These are phyloP conservation scores for Pseudopithomyces chartarum DNA, from an alignment of 2,329 filamentous ascomycete genomes.

Conservation along the genomic window DNA sequence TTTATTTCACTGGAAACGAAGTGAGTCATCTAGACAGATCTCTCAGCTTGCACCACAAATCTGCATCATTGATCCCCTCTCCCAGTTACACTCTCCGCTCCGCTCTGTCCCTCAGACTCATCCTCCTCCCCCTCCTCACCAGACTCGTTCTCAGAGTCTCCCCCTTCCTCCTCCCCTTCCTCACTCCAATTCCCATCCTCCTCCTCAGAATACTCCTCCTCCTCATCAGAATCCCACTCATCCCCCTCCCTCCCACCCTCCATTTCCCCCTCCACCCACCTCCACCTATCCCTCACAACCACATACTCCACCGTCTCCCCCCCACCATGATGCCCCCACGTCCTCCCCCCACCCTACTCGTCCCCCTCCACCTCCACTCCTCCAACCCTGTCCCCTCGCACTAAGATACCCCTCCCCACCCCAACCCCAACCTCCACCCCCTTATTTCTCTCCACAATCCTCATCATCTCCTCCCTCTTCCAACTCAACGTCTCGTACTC, in stretches of 20 bases:
- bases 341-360: conserved; percentile 13
- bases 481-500: conserved; percentile 17
- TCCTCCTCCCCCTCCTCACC: not conserved
- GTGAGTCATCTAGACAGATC: too few relatives aligned
- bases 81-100: too few relatives aligned
- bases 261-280: not conserved
- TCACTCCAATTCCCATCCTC: not conserved
- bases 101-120: too few relatives aligned
- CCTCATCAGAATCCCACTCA: not conserved
- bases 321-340: conserved; percentile 10
- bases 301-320: not conserved
- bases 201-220: not conserved
- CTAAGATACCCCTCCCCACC: conserved; percentile 15
- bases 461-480: conserved; percentile 19
- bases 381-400: conserved; percentile 10
- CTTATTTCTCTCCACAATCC: conserved; percentile 17
- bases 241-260: not conserved
- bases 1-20: too few relatives aligned
- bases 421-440: conserved; percentile 10
- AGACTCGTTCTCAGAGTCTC: too few relatives aligned
- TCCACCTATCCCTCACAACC: not conserved
- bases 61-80: too few relatives aligned
- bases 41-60: too few relatives aligned
- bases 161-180: not conserved
- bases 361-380: conserved; percentile 18